phyloP scores from a whole-genome alignment of 2,329 filamentous ascomycete genomes.

The Sclerotinia minor region DNA sequence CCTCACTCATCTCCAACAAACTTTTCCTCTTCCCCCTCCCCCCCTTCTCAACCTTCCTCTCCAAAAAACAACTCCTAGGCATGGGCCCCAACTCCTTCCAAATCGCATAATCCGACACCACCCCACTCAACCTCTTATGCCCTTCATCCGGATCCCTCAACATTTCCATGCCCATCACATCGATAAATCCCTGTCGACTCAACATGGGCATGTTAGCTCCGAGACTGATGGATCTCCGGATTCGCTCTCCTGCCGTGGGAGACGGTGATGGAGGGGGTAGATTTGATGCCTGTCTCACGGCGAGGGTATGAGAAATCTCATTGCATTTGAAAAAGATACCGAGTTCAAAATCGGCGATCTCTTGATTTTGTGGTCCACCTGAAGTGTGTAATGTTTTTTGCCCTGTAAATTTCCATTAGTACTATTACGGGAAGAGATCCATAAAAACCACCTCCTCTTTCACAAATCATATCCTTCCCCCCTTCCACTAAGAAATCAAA shows the following conservation, averaged over 20 bases:
- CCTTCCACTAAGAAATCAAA: not conserved
- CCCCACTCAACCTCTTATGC: slow-evolving; percentile 27
- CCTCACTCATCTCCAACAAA: slow-evolving; percentile 25
- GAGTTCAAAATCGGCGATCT: slow-evolving; percentile 35
- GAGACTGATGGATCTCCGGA: slow-evolving; percentile 30
- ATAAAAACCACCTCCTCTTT: no score
- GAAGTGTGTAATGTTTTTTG: slow-evolving; percentile 29
- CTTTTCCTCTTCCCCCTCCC: slow-evolving; percentile 16
- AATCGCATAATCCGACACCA: slow-evolving; percentile 30
- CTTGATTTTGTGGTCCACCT: slow-evolving; percentile 28
- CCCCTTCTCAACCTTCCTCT: not conserved
- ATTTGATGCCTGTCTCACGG: not conserved
- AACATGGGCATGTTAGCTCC: slow-evolving; percentile 47
- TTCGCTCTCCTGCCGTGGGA: slow-evolving; percentile 26
- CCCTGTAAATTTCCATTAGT: slow-evolving; percentile 27
- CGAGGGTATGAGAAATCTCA: slow-evolving; percentile 32
- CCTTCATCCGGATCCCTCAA: slow-evolving; percentile 30
- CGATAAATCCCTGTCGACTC: slow-evolving; percentile 62
- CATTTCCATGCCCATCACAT: slow-evolving; percentile 39
- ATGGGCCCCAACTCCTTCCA: slow-evolving; percentile 33
- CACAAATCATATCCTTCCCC: no score
- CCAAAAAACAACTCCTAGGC: slow-evolving; percentile 32
- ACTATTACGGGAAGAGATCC: not conserved
- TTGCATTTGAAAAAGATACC: slow-evolving; percentile 32
- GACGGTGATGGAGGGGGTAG: slow-evolving; percentile 18